Evolutionary conservation across 2,329 filamentous ascomycete species (phyloP).

Genomic region (Aspergillus costaricaensis): DNA sequence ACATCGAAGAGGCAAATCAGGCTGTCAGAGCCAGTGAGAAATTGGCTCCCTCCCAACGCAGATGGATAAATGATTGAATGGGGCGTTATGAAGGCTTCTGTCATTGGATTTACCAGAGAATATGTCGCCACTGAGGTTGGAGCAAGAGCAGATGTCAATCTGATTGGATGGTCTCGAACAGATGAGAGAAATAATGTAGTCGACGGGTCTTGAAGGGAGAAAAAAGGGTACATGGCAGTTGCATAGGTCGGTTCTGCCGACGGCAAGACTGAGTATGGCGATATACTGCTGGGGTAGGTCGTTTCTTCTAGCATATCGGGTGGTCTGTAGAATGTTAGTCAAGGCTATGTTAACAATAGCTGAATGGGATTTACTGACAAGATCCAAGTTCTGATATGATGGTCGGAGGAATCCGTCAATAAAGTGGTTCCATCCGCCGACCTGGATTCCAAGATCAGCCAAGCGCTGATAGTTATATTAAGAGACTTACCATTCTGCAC

Average conservation of each 20-base stretch:
- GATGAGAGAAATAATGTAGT: slow-evolving; percentile 56
- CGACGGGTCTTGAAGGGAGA: slow-evolving; percentile 52
- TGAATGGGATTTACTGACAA: slow-evolving; percentile 41
- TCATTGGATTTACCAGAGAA: slow-evolving; percentile 55
- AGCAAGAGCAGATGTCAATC: slow-evolving; percentile 57
- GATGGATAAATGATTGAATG: slow-evolving; percentile 57
- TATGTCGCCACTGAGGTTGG: slow-evolving; percentile 54
- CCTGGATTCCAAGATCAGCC: slow-evolving; percentile 32
- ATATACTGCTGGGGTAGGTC: slow-evolving; percentile 40
- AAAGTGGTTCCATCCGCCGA: slow-evolving; percentile 60
- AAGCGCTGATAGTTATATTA: neutral
- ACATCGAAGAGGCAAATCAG: slow-evolving; percentile 60
- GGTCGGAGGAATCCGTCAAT: slow-evolving; percentile 55
- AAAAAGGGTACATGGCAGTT: slow-evolving; percentile 57
- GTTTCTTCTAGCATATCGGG: slow-evolving; percentile 49
- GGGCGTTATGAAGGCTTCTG: slow-evolving; percentile 59
- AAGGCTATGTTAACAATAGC: slow-evolving; percentile 11
- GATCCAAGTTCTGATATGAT: slow-evolving; percentile 56
- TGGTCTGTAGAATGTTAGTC: slow-evolving; percentile 38
- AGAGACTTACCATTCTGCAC: slow-evolving; percentile 45
- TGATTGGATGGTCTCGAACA: slow-evolving; percentile 57
- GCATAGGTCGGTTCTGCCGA: slow-evolving; percentile 56
- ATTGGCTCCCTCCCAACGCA: slow-evolving; percentile 49
- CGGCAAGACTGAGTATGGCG: slow-evolving; percentile 49
- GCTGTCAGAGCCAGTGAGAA: slow-evolving; percentile 60